Percentiles rank a stretch among this genome's conserved stretches.
phyloP scores from a whole-genome alignment of 1,284 basidiomycete genomes.

The Gomphus sp. region DNA sequence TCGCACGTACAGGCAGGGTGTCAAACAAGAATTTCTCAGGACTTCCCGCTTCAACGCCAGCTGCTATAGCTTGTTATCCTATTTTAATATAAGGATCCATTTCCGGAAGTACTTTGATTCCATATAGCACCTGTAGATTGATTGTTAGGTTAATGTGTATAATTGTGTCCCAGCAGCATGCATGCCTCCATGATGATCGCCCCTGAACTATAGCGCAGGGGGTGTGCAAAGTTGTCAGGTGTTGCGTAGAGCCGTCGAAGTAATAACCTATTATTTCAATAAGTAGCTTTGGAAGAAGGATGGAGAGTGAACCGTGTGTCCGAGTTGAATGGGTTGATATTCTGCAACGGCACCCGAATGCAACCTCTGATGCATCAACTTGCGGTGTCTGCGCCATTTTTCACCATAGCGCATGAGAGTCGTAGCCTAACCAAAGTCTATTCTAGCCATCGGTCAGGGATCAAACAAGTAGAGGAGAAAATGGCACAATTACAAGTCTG shows the following conservation, averaged over 20 bases:
- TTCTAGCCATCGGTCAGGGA: slow-evolving; percentile 12
- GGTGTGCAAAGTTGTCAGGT: slow-evolving; percentile 22
- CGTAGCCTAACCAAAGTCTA: slow-evolving; percentile 20
- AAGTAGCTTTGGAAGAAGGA: no score
- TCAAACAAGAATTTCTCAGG: slow-evolving; percentile 16
- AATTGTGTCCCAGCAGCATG: no score
- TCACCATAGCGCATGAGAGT: slow-evolving; percentile 20
- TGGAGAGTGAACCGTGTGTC: slow-evolving; percentile 12
- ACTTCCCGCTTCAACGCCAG: slow-evolving; percentile 1
- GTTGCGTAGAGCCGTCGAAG: slow-evolving; percentile 23
- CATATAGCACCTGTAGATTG: slow-evolving; percentile 1
- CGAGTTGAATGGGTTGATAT: slow-evolving; percentile 18
- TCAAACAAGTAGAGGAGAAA: no score
- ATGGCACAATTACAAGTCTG: no score
- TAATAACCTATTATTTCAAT: slow-evolving; percentile 11
- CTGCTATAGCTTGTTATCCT: slow-evolving; percentile 10
- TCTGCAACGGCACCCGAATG: slow-evolving; percentile 12
- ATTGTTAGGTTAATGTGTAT: background rate
- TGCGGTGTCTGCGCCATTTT: slow-evolving; percentile 21
- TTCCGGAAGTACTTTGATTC: background rate
- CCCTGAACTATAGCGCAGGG: slow-evolving; percentile 19
- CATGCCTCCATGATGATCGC: slow-evolving; percentile 9
- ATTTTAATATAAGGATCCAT: slow-evolving; percentile 6
- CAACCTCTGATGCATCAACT: slow-evolving; percentile 23
- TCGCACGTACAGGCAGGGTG: slow-evolving; percentile 13